These are phyloP conservation scores for Penicillium freii DNA, from an alignment of 2,329 filamentous ascomycete genomes.

Conservation along the genomic window DNA sequence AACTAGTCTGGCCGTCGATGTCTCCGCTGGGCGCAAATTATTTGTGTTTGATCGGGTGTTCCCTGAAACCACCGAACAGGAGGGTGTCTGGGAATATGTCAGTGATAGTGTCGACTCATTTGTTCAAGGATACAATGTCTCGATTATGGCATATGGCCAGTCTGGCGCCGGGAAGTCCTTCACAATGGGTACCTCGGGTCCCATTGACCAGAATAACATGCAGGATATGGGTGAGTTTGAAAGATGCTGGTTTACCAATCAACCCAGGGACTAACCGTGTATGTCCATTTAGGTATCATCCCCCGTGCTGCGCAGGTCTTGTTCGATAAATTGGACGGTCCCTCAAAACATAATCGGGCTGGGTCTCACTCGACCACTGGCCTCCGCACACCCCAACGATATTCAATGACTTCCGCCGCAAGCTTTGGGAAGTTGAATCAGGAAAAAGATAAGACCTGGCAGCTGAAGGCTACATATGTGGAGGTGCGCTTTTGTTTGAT, in stretches of 20 bases:
- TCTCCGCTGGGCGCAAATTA: constrained; percentile 85
- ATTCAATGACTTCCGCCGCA: constrained; percentile 61
- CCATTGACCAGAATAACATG: constrained; percentile 68
- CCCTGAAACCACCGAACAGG: constrained; percentile 74
- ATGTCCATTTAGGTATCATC: constrained; percentile 71
- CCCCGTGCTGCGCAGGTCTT: constrained; percentile 81
- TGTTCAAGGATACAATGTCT: constrained; percentile 96
- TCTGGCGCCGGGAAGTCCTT: constrained; percentile 97
- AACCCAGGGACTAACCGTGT: neutral
- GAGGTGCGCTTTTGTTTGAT: constrained; percentile 46
- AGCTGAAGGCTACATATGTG: constrained; percentile 89
- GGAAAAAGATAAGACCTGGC: constrained; percentile 84
- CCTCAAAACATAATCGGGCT: constrained; percentile 54
- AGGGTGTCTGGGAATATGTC: constrained; percentile 92
- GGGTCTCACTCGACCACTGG: constrained; percentile 70
- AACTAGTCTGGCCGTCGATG: constrained; percentile 83
- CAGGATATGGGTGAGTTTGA: constrained; percentile 70
- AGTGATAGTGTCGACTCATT: constrained; percentile 87
- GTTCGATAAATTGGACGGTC: constrained; percentile 79
- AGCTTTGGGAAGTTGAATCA: constrained; percentile 43
- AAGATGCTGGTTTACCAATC: neutral
- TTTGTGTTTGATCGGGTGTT: constrained; percentile 98
- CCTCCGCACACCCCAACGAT: constrained; percentile 74
- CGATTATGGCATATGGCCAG: constrained; percentile 92
- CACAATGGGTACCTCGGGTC: constrained; percentile 95